Evolutionary conservation across 257 asterid species (phyloP), one percentile per base, ranked within the genome.

Genomic region (Lithospermum erythrorhizon): DNA sequence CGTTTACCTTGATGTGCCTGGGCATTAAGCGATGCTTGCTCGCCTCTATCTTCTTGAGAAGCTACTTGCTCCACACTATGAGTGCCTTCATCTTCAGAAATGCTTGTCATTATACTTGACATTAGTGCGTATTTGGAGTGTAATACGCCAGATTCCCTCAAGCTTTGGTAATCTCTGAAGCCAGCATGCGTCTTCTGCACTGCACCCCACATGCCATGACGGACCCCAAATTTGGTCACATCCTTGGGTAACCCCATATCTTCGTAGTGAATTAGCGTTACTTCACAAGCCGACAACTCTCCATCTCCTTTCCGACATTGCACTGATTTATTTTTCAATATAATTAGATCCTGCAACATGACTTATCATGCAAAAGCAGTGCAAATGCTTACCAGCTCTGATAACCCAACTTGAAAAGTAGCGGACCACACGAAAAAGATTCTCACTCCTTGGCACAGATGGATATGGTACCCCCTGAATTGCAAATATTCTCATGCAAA

Each of bases 131-230:
- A 71, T 54, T 80, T 61, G 52, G 83, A 78, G 8, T 68, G 59
- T 1, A 65, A 54, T 32, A 59, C 72, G 25, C 60, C 75, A 9
- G 71, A 15, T 53, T 70, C 70, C 61, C 82, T 73, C 51, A 24
- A 63, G 51, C 70, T 70, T 62, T 87, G 94, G 70, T 87, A 91
- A 8, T 91, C 79, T 75, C 96, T 71, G 59, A 91, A 83, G 70
- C 98, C 98, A 13, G 75, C 69, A 57, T 91, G 94, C 30, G 88
- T 55, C 66, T 87, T 91, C 83, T 91, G 87, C 16, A 91, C 98
- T 6, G 98, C 86, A 69, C 95, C 95, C 98, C 98, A 91, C 98
- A 91, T 91, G 21, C 96, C 95, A 52, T 91, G 98, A 19, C 96
- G 96, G 41, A 91, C 93, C 6, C 96, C 96, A 30, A 90, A 66